Conservation (phyloP, 2,329 filamentous ascomycete species). For the Metarhizium brunneum region DNA sequence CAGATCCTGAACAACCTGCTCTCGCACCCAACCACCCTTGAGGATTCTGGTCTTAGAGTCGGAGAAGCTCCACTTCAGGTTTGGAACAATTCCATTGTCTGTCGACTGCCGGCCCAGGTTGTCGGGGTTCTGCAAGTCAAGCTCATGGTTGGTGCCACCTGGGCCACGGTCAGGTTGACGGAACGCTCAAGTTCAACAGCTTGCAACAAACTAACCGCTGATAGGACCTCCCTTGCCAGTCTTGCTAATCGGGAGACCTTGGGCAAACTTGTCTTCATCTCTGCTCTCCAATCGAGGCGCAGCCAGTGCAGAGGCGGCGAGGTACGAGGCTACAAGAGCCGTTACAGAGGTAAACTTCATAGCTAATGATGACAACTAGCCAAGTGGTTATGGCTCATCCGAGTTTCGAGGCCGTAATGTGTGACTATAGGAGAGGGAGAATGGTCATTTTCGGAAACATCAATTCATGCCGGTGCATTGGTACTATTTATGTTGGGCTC, state of each 20-base stretch:
- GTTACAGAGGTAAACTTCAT: conserved; percentile 9
- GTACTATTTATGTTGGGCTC: not conserved
- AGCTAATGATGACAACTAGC: not conserved
- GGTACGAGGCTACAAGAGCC: conserved; percentile 6
- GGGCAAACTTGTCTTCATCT: conserved; percentile 26
- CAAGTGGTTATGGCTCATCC: not conserved
- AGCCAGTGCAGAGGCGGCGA: conserved; percentile 7
- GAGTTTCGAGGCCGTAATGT: not conserved
- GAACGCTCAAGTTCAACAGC: conserved; percentile 37
- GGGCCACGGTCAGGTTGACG: not conserved
- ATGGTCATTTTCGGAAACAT: not conserved
- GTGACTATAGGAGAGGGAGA: not conserved
- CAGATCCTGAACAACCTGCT: conserved; percentile 58
- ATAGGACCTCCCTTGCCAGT: conserved; percentile 50
- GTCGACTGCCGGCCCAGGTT: conserved; percentile 53
- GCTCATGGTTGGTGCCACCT: conserved; percentile 55
- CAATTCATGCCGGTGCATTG: not conserved
- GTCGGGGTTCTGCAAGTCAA: conserved; percentile 55
- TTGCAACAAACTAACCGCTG: conserved; percentile 33
- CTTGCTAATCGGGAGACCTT: conserved; percentile 47
- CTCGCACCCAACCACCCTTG: conserved; percentile 55
- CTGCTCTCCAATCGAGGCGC: conserved; percentile 13
- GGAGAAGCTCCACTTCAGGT: conserved; percentile 62
- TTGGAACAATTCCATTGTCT: conserved; percentile 54
- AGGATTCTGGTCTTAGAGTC: conserved; percentile 55